A percentile compares a stretch with the other conserved stretches of the same genome.
These are phyloP conservation scores for Oehlia diaphana DNA, from an alignment of 192 early-diverging fungal genomes.

Conservation along the genomic window DNA sequence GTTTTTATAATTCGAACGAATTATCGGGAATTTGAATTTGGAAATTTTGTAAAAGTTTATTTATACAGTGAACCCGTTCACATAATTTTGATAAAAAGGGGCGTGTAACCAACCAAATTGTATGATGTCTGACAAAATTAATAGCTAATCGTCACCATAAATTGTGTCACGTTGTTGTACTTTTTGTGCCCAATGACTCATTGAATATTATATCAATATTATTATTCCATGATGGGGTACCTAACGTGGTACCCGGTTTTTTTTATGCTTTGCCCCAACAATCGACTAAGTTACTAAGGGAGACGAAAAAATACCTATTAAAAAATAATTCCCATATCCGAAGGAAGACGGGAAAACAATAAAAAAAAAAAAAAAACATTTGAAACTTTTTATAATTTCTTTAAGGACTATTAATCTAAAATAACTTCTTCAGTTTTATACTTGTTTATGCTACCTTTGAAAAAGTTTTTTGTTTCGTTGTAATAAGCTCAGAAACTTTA, in stretches of 20 bases:
- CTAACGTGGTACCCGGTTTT: conserved; percentile 7
- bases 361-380: neutral
- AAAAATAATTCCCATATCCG: conserved; percentile 2
- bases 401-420: neutral
- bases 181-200: conserved; percentile 9
- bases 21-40: too few relatives aligned
- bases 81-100: neutral
- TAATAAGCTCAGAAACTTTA: neutral
- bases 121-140: neutral
- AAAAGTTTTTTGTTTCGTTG: neutral
- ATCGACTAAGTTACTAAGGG: neutral
- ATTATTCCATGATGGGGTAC: neutral
- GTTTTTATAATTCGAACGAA: too few relatives aligned
- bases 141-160: neutral
- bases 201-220: neutral
- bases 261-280: conserved; percentile 10
- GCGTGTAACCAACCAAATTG: neutral
- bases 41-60: too few relatives aligned
- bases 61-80: neutral
- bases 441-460: neutral
- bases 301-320: conserved; percentile 2
- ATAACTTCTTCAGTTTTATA: neutral
- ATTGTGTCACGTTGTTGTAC: conserved; percentile 2
- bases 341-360: neutral
- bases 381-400: neutral